Conservation (phyloP, 129 eudicot genomes). For the Ambrosia artemisiifolia region DNA sequence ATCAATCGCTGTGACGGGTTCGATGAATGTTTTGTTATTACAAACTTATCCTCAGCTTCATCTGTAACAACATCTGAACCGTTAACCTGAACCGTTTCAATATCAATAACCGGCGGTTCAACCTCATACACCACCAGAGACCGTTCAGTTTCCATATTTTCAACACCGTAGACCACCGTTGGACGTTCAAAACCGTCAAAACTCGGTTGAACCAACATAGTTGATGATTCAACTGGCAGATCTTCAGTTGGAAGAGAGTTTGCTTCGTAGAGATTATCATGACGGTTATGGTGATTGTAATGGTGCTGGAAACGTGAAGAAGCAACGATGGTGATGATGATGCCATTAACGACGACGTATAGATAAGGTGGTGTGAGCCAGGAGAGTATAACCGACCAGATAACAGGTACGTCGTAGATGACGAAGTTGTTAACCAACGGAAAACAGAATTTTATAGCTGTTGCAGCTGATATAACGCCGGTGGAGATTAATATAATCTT, state of each 20-base stretch:
- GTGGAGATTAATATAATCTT: slow-evolving; percentile 47
- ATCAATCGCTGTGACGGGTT: slow-evolving; percentile 19
- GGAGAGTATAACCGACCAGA: slow-evolving; percentile 40
- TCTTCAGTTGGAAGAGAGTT: slow-evolving; percentile 6
- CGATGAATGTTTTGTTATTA: slow-evolving; percentile 35
- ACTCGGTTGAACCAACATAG: slow-evolving; percentile 14
- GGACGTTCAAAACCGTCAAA: slow-evolving; percentile 14
- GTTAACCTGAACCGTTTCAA: slow-evolving; percentile 34
- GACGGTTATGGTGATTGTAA: slow-evolving; percentile 11
- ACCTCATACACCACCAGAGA: not conserved
- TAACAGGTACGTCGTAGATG: slow-evolving; percentile 34
- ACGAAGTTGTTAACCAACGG: slow-evolving; percentile 34
- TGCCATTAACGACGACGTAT: slow-evolving; percentile 67
- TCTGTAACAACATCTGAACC: not conserved
- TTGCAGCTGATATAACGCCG: slow-evolving; percentile 44
- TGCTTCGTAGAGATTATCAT: slow-evolving; percentile 7
- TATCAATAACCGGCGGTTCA: slow-evolving; percentile 26
- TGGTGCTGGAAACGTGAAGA: slow-evolving; percentile 51
- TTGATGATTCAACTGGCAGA: slow-evolving; percentile 18
- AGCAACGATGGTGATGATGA: slow-evolving; percentile 74
- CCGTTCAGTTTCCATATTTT: not conserved
- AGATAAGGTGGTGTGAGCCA: slow-evolving; percentile 79
- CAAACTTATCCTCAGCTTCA: slow-evolving; percentile 21
- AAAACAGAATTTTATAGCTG: slow-evolving; percentile 33
- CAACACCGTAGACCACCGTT: slow-evolving; percentile 15